Percentiles rank a stretch among this genome's conserved stretches.
Conservation (phyloP, 176 grass and related monocot genomes). For the Zoysia japonica region DNA sequence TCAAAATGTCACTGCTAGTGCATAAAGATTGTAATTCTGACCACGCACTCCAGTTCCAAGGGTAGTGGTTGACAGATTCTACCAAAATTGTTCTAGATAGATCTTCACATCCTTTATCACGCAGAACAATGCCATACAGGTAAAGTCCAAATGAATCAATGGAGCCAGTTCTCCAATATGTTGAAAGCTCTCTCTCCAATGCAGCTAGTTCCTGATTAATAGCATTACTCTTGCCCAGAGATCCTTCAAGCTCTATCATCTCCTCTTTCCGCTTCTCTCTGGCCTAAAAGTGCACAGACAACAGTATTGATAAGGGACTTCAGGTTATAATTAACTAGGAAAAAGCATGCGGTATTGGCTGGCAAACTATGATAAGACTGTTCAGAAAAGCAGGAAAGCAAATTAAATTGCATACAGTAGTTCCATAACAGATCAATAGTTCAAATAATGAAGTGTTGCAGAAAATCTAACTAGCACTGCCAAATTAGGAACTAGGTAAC, state of each 20-base stretch:
- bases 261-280: conserved; percentile 96
- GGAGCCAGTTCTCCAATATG: conserved; percentile 64
- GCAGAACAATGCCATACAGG: conserved; percentile 84
- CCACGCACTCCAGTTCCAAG: conserved; percentile 99
- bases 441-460: not conserved
- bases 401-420: not conserved
- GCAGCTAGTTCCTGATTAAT: conserved; percentile 77
- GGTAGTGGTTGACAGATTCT: conserved; percentile 90
- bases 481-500: not conserved
- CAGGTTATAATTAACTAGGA: conserved; percentile 17
- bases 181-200: conserved; percentile 86
- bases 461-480: not conserved
- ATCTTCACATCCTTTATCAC: conserved; percentile 78
- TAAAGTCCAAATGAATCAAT: conserved; percentile 93
- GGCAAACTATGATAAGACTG: not conserved
- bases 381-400: not conserved
- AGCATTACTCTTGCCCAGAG: conserved; percentile 76
- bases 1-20: conserved; percentile 74
- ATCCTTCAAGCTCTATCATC: conserved; percentile 90
- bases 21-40: conserved; percentile 79
- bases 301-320: conserved; percentile 11
- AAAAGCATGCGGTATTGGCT: not conserved
- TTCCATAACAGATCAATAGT: conserved; percentile 4
- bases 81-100: conserved; percentile 69
- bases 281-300: conserved; percentile 55